Base-by-base conservation (phyloP, 2,329 filamentous ascomycete species). In the Chalara sp. region DNA sequence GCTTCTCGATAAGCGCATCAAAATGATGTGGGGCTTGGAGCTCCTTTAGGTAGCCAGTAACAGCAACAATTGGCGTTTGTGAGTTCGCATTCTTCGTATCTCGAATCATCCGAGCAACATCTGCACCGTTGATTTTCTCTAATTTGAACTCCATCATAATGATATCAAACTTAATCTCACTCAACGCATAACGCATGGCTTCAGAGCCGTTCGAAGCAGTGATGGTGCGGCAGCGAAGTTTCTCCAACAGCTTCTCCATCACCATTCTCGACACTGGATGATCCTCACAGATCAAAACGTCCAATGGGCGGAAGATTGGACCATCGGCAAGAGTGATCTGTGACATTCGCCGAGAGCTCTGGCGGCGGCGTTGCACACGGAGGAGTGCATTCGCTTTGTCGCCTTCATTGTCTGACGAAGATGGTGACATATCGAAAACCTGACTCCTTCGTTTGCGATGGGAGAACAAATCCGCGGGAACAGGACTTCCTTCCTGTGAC, bases 141-240 rank as follows among this genome's bases (percentile, higher is more conserved):
- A 99, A 75, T 66, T 92, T 95, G 72, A 90, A 96, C 69, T 99
- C 93, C 68, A 96, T 92, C 75, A 99, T 93, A 66, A 99, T 96
- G 61, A 96, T 89, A 69, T 99, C 93, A 64, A 97, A 99, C 64
- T 97, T 95, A 65, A 99, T 92, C 65, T 97, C 92, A 63, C 92
- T 92, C 76, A 95, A 88, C 31, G 93, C 90, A 69, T 93, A 96
- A 28, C 92, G 83, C 61, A 96, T 86, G 8, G 92, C 93, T 65
- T 99, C 93, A 0, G 89, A 85, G 1, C 93, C 93, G 60, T 91
- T 96, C 3, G 85, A 79, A 5, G 93, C 92, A 3, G 89, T 90
- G 62, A 99, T 93, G 6, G 92, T 96, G 41, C 93, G 87, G 63
- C 93, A 99, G 35, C 89, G 86, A 35, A 97, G 75, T 70, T 97